These are phyloP conservation scores for Claviceps fusiformis DNA, from an alignment of 2,329 filamentous ascomycete species.

Conservation along the genomic window DNA sequence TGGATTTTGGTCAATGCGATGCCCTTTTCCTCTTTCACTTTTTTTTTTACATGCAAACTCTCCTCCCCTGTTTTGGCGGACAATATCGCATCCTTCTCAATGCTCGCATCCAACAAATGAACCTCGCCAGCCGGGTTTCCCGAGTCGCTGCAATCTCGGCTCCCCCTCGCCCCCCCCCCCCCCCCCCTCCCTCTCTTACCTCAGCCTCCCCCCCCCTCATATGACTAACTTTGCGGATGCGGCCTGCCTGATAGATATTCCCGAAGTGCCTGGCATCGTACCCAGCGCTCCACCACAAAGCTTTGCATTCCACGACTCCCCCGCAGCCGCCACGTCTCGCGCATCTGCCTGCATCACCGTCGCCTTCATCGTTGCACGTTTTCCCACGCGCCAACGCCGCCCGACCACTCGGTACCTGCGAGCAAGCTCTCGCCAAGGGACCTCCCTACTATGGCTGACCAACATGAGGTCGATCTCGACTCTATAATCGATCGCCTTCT, in stretches of 20 bases:
- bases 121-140: neutral
- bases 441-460: constrained; percentile 42
- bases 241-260: constrained; percentile 10
- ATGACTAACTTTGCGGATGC: neutral
- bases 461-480: constrained; percentile 91
- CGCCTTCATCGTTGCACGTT: constrained; percentile 7
- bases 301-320: constrained; percentile 13
- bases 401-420: constrained; percentile 17
- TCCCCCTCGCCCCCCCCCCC: neutral
- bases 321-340: constrained; percentile 14
- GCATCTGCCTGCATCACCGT: constrained; percentile 16
- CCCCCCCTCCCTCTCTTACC: neutral
- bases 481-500: constrained; percentile 98
- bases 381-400: constrained; percentile 12
- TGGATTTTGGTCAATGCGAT: neutral
- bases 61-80: neutral
- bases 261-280: constrained; percentile 19
- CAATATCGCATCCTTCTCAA: neutral
- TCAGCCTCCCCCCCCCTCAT: neutral
- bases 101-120: neutral
- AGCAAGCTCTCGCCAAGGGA: constrained; percentile 26
- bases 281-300: constrained; percentile 12
- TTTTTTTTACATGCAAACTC: neutral
- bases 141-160: neutral
- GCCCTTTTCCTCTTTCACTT: neutral